Evolutionary conservation across 2,329 filamentous ascomycete genomes (phyloP), one percentile per base, ranked within the genome.

Genomic region (Stagonosporopsis vannaccii): DNA sequence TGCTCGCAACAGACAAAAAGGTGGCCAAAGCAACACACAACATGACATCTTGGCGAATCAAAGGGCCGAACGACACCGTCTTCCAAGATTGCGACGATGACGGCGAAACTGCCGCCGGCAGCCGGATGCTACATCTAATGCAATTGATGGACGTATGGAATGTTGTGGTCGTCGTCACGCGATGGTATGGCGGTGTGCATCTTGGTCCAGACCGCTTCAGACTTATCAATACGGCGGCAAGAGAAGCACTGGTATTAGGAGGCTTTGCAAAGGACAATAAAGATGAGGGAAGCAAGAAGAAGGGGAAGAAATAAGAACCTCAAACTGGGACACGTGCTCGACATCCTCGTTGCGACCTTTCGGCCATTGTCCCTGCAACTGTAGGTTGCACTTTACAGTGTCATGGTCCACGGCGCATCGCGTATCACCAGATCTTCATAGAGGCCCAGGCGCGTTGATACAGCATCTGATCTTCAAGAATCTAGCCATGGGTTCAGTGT

Each of bases 41-140:
- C 75, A 97, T 99, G 71, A 93, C 90, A 19, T 94, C 94, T 1
- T 98, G 92, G 91, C 86, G 95, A 11, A 93, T 98, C 51, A 85
- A 84, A 26, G 85, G 85, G 0, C 70, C 77, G 4, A 82, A 80
- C 53, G 79, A 77, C 61, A 79, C 80, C 4, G 83, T 82, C 46
- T 92, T 88, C 65, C 93, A 98, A 75, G 95, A 99, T 77, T 97
- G 89, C 71, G 91, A 99, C 68, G 95, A 99, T 69, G 95, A 99
- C 74, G 95, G 95, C 2, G 95, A 99, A 82, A 90, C 90, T 23
- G 95, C 95, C 6, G 95, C 95, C 0, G 95, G 95, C 0, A 88
- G 90, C 0, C 84, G 95, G 37, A 77, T 99, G 70, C 77, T 98
- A 58, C 92, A 96, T 78, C 80, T 99, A 26, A 89, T 99, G 87